A percentile compares a stretch with the other conserved stretches of the same genome.
phyloP scores from a whole-genome alignment of 2,329 filamentous ascomycete genomes.

The Colletotrichum limetticola region DNA sequence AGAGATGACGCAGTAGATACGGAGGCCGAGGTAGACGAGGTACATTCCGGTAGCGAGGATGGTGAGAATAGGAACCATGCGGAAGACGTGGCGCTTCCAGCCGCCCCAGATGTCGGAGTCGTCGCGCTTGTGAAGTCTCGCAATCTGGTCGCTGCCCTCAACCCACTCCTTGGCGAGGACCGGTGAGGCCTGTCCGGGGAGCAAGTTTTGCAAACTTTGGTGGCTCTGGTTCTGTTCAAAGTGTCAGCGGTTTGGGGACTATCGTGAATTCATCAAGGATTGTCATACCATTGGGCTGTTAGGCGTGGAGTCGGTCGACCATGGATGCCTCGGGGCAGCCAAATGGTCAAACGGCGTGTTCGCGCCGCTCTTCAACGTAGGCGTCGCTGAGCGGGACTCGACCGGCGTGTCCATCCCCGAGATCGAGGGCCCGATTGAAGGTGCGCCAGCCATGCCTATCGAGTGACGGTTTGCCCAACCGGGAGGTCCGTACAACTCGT shows the following conservation, averaged over 20 bases:
- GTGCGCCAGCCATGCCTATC: slow-evolving; percentile 29
- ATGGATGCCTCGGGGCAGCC: slow-evolving; percentile 27
- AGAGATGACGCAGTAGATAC: slow-evolving; percentile 62
- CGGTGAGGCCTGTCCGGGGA: slow-evolving; percentile 44
- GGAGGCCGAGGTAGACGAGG: slow-evolving; percentile 60
- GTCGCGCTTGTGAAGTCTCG: slow-evolving; percentile 54
- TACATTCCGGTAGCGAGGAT: slow-evolving; percentile 55
- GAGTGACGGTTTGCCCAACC: slow-evolving; percentile 34
- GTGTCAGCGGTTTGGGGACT: neutral
- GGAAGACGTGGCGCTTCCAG: slow-evolving; percentile 53
- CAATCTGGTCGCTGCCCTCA: slow-evolving; percentile 46
- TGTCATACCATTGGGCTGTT: slow-evolving; percentile 41
- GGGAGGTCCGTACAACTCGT: slow-evolving; percentile 30
- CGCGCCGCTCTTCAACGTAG: slow-evolving; percentile 43
- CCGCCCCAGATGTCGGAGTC: slow-evolving; percentile 57
- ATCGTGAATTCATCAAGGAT: too few species aligned
- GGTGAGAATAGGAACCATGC: slow-evolving; percentile 50
- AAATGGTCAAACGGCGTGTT: slow-evolving; percentile 39
- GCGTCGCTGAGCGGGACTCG: slow-evolving; percentile 41
- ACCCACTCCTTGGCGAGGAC: slow-evolving; percentile 46
- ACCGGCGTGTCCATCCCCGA: slow-evolving; percentile 36
- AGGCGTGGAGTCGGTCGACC: slow-evolving; percentile 35
- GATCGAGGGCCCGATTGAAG: slow-evolving; percentile 31
- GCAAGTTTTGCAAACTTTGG: slow-evolving; percentile 52
- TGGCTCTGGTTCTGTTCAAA: slow-evolving; percentile 52